Evolutionary conservation across 2,329 filamentous ascomycete genomes (phyloP).

Genomic region (Fusarium napiforme): DNA sequence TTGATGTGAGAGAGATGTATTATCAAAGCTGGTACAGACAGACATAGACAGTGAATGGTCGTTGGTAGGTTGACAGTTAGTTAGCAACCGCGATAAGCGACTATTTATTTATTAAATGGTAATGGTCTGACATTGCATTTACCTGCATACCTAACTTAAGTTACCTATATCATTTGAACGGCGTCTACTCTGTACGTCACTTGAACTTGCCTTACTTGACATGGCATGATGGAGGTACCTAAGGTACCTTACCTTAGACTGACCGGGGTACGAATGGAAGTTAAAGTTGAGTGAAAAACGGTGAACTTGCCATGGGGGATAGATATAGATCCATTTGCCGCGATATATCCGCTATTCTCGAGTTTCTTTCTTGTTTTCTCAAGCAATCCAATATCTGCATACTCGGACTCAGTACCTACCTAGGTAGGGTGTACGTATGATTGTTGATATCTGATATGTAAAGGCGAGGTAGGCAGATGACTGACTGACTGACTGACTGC

Average conservation of each 20-base stretch:
- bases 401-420: background rate
- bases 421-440: background rate
- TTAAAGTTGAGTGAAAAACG: background rate
- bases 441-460: background rate
- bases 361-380: background rate
- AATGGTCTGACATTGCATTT: background rate
- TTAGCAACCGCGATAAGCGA: constrained; percentile 11
- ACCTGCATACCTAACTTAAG: background rate
- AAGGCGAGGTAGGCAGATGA: constrained; percentile 7
- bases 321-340: background rate
- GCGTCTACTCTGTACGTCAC: background rate
- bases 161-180: background rate
- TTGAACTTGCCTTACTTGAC: background rate
- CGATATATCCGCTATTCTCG: background rate
- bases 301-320: background rate
- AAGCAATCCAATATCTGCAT: background rate
- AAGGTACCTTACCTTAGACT: too few species aligned
- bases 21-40: background rate
- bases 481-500: background rate
- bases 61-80: background rate
- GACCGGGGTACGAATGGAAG: background rate
- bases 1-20: background rate
- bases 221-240: background rate
- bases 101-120: background rate
- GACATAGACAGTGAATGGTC: background rate